Evolutionary conservation across 2,329 filamentous ascomycete genomes (phyloP), one percentile per base, ranked within the genome.

Genomic region (Madurella fahalii): DNA sequence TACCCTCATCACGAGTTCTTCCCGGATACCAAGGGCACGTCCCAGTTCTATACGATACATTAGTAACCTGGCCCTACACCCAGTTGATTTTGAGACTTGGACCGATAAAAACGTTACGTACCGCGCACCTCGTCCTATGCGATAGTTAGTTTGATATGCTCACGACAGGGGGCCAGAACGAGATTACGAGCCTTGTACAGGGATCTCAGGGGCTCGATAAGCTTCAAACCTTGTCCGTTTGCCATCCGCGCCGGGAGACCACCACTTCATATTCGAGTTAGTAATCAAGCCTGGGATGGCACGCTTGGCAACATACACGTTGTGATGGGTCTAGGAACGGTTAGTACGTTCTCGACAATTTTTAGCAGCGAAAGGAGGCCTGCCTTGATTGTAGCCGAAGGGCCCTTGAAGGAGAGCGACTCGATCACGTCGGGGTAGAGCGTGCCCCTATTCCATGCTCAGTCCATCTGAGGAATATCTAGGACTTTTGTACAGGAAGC

Each of bases 181-280:
- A 18, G 15, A 17, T 87, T 78, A 50, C 85, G 84, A 12, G 85
- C 40, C 70, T 94, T 94, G 80, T 92, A 93, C 31, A 94, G 76
- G 67, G 89, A 84, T 42, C 87, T 78, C 0, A 94, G 81, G 1
- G 89, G 89, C 73, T 95, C 89, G 58, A 94, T 88, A 37, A 90
- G 77, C 71, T 87, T 85, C 45, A 89, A 75, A 41, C 65, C 62
- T 52, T 65, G 57, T 7, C 57, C 51, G 50, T 62, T 59, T 46
- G 47, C 58, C 53, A 61, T 60, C 44, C 61, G 61, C 30, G 67
- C 62, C 0, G 74, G 75, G 8, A 77, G 62, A 15, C 74, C 74
- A 8, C 75, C 75, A 8, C 57, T 59, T 49, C 25, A 45, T 70
- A 70, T 65, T 67, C 43, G 15, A 18, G 46, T 57, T 13, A 50